Base-by-base conservation (phyloP, 2,329 filamentous ascomycete species). In the Aspergillus novofumigatus region DNA sequence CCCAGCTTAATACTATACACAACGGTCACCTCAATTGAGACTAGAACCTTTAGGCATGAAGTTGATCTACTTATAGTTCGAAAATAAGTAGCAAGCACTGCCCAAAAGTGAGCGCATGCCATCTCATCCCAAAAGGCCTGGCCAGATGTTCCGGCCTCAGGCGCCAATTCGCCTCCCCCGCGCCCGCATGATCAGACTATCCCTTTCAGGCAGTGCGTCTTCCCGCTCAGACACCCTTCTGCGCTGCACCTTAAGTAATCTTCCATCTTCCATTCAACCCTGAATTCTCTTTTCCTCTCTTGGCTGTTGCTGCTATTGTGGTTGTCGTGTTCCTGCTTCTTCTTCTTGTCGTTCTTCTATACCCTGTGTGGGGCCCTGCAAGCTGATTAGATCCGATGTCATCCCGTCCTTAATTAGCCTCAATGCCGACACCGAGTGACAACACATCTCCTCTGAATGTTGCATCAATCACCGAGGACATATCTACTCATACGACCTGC, bases 341-440 rank as follows among this genome's bases (percentile, higher is more conserved):
- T 56, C 65, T 56, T 54, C 63, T 65, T 67, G 66, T 69, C 26
- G 29, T 49, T 66, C 51, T 52, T 44, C 23, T 32, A 32, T 47
- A n/a, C 28, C 41, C 45, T 38, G 54, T 47, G 28, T 51, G 28
- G 44, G 28, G 42, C 49, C 50, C 52, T 54, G 29, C 56, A 52
- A 52, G 52, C 54, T 53, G 52, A 52, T 62, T 58, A 54, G 65
- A 64, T 67, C 71, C 71, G 65, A 74, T 75, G 72, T 71, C 64
- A 68, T 64, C 64, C 64, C 63, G 64, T 61, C 61, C 57, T 63
- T 75, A 60, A 74, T 69, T 68, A 66, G 67, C 69, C 70, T 75
- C 71, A 72, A 82, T 82, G 80, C 80, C 80, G 67, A 81, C 78
- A 56, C 76, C 75, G 65, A 77, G 73, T 70, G 65, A 72, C 74